Conservation (phyloP, 2,329 filamentous ascomycete genomes). For the Blumeria graminis region DNA sequence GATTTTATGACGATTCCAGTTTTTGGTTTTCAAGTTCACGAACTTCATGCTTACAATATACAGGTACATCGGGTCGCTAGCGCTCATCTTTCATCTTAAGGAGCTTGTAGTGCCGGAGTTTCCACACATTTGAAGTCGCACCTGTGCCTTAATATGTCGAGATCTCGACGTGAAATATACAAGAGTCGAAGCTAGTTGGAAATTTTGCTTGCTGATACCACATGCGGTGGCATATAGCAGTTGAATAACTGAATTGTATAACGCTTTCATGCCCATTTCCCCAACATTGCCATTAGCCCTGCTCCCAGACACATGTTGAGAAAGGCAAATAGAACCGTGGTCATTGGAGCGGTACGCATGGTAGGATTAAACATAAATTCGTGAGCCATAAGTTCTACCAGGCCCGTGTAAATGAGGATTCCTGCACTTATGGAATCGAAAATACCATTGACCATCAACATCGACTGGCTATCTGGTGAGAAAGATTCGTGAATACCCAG, state of each 20-base stretch:
- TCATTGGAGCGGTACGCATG: slow-evolving; percentile 16
- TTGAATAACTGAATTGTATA: not conserved
- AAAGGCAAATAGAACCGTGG: slow-evolving; percentile 19
- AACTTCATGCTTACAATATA: no score
- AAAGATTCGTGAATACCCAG: slow-evolving; percentile 22
- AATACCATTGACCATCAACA: slow-evolving; percentile 21
- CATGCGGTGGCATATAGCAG: no score
- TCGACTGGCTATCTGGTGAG: slow-evolving; percentile 18
- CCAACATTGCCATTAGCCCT: slow-evolving; percentile 23
- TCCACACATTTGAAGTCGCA: no score
- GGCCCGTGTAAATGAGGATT: slow-evolving; percentile 24
- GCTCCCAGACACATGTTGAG: slow-evolving; percentile 19
- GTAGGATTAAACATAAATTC: slow-evolving; percentile 25
- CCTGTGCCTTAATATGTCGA: no score
- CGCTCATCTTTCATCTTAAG: no score
- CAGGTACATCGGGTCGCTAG: no score
- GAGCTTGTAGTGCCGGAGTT: no score
- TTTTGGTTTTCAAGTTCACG: no score
- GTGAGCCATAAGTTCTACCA: slow-evolving; percentile 24
- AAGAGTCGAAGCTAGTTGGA: no score
- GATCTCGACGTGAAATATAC: no score
- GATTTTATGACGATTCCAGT: no score
- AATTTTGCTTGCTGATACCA: no score
- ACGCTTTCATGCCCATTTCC: slow-evolving; percentile 21
- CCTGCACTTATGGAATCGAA: slow-evolving; percentile 23